Conservation (phyloP, 441 rosid species). For the Erodium chrysanthum region DNA sequence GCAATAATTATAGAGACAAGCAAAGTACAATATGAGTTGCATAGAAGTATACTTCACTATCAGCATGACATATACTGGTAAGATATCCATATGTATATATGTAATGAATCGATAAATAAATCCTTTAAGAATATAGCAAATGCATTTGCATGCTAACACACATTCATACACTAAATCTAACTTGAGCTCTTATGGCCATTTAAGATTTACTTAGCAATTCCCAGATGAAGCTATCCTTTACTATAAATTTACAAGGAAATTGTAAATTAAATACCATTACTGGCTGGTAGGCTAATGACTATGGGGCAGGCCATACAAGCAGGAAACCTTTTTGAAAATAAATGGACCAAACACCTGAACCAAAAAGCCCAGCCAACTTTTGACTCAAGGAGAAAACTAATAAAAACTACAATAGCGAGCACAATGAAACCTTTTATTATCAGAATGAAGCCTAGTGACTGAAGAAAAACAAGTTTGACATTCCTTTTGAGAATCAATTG, state of each 20-base stretch:
- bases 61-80: not conserved
- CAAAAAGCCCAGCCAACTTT: not conserved
- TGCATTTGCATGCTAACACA: not conserved
- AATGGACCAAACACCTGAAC: not conserved
- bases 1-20: conserved; percentile 25
- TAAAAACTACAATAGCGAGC: not conserved
- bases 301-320: not conserved
- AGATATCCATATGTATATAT: not conserved
- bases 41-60: not conserved
- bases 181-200: not conserved
- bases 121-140: not conserved
- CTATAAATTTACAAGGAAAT: not conserved
- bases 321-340: conserved; percentile 1
- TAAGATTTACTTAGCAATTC: not conserved
- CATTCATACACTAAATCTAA: not conserved
- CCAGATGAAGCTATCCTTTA: not conserved
- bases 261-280: not conserved
- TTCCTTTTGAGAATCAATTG: not conserved
- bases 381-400: not conserved
- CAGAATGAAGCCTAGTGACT: not conserved
- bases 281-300: not conserved
- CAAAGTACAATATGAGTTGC: not conserved
- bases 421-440: not conserved
- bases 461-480: not conserved
- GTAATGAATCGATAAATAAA: not conserved